Evolutionary conservation across 805 yeast species (phyloP), one percentile per base, ranked within the genome.

Genomic region (Lachancea sp.): DNA sequence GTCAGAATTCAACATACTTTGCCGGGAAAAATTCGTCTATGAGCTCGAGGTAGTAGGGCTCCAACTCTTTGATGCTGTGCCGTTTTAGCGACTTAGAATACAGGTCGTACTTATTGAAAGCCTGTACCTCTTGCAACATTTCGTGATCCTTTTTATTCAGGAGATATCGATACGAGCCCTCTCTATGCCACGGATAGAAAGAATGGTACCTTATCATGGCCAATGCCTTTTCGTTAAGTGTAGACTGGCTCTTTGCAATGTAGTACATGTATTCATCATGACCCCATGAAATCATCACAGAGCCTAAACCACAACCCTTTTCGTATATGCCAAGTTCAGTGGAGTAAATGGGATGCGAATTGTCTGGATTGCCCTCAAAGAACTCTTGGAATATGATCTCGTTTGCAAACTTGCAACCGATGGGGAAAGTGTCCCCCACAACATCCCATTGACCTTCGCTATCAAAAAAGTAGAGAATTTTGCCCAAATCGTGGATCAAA

Each of bases 371-470:
- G 18, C 66, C 62, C 45, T 72, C 69, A 60, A 82, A 82, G 50
- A 73, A 77, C 31, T 79, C 82, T 36, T 79, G 74, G 51, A 76
- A 78, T 12, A 82, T 81, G 40, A 77, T 79, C 50, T 74, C 73
- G 46, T 73, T 73, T 54, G 77, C 79, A 55, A 72, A 81, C 47
- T 72, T 72, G 59, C 89, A 82, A 2, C 89, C 89, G 20, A 82
- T 85, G 0, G 88, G 85, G 55, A 82, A 82, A 2, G 88, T 82
- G 57, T 82, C 89, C 5, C 89, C 89, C 17, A 82, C 89, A 26
- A 82, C 89, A 57, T 82, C 87, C 88, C 88, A 82, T 59, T 82
- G 88, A 7, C 88, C 88, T 53, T 77, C 71, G 12, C 86, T 81
- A 53, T 80, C 87, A 55, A 75, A 82, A 51, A 81, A 82, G 58